These are phyloP conservation scores for Saksenaea oblongispora DNA, from an alignment of 371 early-diverging fungal genomes.

Conservation along the genomic window DNA sequence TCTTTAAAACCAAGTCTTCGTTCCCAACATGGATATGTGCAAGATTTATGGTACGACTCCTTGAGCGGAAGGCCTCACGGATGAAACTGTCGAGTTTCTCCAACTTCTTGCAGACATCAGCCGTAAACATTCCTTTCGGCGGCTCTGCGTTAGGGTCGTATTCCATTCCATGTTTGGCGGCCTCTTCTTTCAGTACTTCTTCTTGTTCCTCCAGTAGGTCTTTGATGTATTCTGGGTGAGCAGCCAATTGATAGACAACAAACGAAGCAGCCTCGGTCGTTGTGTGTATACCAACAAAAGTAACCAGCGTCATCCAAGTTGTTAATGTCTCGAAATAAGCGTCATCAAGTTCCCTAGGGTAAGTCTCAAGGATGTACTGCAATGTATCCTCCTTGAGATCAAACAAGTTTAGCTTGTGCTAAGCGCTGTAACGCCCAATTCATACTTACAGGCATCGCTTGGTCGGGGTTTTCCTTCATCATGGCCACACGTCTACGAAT, in stretches of 20 bases:
- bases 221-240: slow-evolving; percentile 37
- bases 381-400: slow-evolving; percentile 10
- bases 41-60: slow-evolving; percentile 18
- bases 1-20: slow-evolving; percentile 29
- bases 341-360: slow-evolving; percentile 17
- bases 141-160: not conserved
- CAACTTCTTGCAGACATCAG: slow-evolving; percentile 32
- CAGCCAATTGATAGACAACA: slow-evolving; percentile 43
- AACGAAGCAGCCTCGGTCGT: slow-evolving; percentile 31
- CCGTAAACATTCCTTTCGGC: slow-evolving; percentile 19
- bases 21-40: slow-evolving; percentile 32
- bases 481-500: not conserved
- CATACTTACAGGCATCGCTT: not conserved
- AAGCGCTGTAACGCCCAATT: no score
- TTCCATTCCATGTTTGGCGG: slow-evolving; percentile 1
- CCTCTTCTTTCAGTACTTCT: slow-evolving; percentile 23
- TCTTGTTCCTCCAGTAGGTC: slow-evolving; percentile 44
- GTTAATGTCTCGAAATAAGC: slow-evolving; percentile 16
- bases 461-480: not conserved
- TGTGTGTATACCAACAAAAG: slow-evolving; percentile 46
- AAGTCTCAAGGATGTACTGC: slow-evolving; percentile 17
- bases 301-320: slow-evolving; percentile 19
- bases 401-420: not conserved
- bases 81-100: slow-evolving; percentile 53
- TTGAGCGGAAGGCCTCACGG: slow-evolving; percentile 41